Evolutionary conservation across 2,329 filamentous ascomycete species (phyloP), one percentile per base, ranked within the genome.

Genomic region (Cryphonectria nitschkei): DNA sequence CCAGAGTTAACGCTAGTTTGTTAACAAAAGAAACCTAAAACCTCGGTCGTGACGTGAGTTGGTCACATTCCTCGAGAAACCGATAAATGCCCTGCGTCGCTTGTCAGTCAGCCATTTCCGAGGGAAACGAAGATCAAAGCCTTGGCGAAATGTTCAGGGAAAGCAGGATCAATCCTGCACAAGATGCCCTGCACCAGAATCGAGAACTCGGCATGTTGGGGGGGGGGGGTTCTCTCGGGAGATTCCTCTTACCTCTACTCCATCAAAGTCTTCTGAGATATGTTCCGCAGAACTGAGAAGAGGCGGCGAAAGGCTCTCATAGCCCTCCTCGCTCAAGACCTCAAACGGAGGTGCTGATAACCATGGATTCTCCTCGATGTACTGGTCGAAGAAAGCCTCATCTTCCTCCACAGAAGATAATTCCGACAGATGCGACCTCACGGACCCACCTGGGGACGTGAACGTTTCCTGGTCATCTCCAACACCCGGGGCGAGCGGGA

Each of bases 401-500:
- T 83, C 82, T 46, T 84, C 80, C 22, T 84, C 81, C 16, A 80
- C 76, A 1, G 76, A 76, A 1, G 78, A 79, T 5, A 83, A 74
- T 22, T 68, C 74, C 2, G 78, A 79, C 61, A 74, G 67, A 46
- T 76, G 76, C 2, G 86, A 87, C 34, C 82, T 80, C 54, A 84
- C 74, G 3, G 86, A 87, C 9, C 82, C 81, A n/a, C 82, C 83
- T 1, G 85, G 84, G 22, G 85, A 86, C 7, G 82, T 83, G 43
- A 84, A 70, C 0, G 78, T 79, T 58, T 79, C 80, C 2, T 70
- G 69, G 8, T 70, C 62, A 37, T 65, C 73, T 11, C 78, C 73
- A 5, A 75, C 75, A 19, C 84, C 84, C 0, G 95, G 92, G 0
- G 95, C 95, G 76, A 94, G 97, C 0, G 95, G 95, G 76, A 97